phyloP scores from a whole-genome alignment of 2,329 filamentous ascomycete genomes.

The Gnomoniopsis smithogilvyi region DNA sequence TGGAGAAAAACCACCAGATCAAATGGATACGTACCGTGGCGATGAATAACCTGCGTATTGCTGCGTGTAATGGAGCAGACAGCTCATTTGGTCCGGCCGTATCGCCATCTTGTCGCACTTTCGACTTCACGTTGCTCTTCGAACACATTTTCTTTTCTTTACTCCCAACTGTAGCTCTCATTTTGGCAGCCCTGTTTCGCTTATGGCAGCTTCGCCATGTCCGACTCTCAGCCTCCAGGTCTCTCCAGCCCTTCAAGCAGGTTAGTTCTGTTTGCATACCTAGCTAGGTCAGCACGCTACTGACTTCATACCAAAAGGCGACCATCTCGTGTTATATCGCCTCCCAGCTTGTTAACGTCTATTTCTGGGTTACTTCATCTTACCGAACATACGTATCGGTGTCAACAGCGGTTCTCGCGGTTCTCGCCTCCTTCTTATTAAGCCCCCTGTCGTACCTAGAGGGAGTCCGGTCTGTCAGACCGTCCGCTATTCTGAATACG shows the following conservation, averaged over 20 bases:
- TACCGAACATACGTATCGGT: not conserved
- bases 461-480: not conserved
- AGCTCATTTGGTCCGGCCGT: not conserved
- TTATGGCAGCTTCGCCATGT: not conserved
- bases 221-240: not conserved
- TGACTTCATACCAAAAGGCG: not conserved
- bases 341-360: not conserved
- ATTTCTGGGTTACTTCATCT: not conserved
- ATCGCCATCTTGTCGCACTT: not conserved
- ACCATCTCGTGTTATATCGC: not conserved
- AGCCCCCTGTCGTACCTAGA: not conserved
- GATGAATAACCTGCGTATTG: not conserved
- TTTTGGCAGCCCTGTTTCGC: not conserved
- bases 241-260: not conserved
- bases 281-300: not conserved
- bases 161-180: not conserved
- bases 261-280: not conserved
- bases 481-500: not conserved
- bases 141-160: not conserved
- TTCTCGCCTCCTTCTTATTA: not conserved
- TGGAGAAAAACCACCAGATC: too few relatives aligned
- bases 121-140: not conserved
- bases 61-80: not conserved
- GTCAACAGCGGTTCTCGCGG: not conserved
- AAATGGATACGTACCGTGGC: not conserved